A percentile compares a stretch with the other conserved stretches of the same genome.
Conservation (phyloP, 1,284 basidiomycete species). For the Somion occarium region DNA sequence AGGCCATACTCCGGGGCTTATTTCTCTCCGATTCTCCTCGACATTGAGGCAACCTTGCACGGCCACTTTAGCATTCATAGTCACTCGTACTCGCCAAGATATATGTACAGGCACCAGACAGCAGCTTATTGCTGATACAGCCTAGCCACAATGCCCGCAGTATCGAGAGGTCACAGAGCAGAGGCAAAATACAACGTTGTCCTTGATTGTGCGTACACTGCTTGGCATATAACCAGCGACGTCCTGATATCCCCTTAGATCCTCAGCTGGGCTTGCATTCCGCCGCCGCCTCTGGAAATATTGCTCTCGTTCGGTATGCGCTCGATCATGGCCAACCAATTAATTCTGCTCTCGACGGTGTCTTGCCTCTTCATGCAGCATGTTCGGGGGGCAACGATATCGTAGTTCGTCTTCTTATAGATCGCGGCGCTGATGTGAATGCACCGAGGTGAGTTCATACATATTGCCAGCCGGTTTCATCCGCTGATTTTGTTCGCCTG, state of each 20-base stretch:
- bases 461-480: not conserved
- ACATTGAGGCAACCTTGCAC: not conserved
- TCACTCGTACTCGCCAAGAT: not conserved
- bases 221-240: not conserved
- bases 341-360: slow-evolving; percentile 89
- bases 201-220: slow-evolving; percentile 59
- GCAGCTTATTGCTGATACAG: not conserved
- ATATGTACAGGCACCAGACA: no score
- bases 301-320: slow-evolving; percentile 84
- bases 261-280: slow-evolving; percentile 85
- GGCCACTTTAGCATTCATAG: not conserved
- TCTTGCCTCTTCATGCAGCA: slow-evolving; percentile 89
- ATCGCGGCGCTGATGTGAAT: slow-evolving; percentile 90
- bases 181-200: slow-evolving; percentile 76
- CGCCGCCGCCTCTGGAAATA: slow-evolving; percentile 85
- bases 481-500: not conserved
- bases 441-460: slow-evolving; percentile 59
- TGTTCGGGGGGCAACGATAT: slow-evolving; percentile 82
- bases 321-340: slow-evolving; percentile 90
- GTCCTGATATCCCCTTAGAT: slow-evolving; percentile 40
- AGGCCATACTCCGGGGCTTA: not conserved
- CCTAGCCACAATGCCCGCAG: slow-evolving; percentile 25
- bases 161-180: slow-evolving; percentile 34
- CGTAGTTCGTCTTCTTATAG: slow-evolving; percentile 83
- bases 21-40: not conserved